A percentile compares a stretch with the other conserved stretches of the same genome.
phyloP scores from a whole-genome alignment of 208 protist genomes.

The Crithidia acanthocephali region DNA sequence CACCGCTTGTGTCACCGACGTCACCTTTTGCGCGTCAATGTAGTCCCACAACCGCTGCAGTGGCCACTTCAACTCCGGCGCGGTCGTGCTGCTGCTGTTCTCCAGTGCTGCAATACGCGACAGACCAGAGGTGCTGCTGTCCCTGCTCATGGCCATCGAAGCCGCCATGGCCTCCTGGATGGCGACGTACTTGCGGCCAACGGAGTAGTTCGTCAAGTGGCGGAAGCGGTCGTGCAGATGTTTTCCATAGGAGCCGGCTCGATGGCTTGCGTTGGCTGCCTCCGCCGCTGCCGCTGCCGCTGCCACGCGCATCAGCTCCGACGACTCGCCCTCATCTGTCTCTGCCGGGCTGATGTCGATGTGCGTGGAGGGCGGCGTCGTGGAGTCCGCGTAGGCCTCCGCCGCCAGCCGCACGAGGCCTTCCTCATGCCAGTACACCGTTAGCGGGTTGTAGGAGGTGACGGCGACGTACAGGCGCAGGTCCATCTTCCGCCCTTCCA shows the following conservation, averaged over 20 bases:
- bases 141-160: too few species aligned
- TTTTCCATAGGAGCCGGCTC: not conserved
- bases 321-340: not conserved
- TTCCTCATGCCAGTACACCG: conserved; percentile 92
- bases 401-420: conserved; percentile 95
- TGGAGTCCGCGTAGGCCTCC: conserved; percentile 71
- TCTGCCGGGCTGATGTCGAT: conserved; percentile 1
- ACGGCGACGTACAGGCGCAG: conserved; percentile 95
- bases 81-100: not conserved
- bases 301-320: not conserved
- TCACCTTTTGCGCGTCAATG: conserved; percentile 35
- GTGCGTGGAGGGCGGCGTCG: not conserved
- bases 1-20: not conserved
- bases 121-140: too few species aligned
- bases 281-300: not conserved
- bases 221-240: conserved; percentile 56
- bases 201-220: conserved; percentile 94
- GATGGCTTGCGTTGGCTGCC: not conserved
- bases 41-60: conserved; percentile 65
- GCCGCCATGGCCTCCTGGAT: conserved; percentile 15
- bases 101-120: too few species aligned
- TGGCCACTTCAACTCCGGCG: conserved; percentile 72
- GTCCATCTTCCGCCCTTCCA: conserved; percentile 96
- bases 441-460: conserved; percentile 89
- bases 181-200: conserved; percentile 63